Evolutionary conservation across 805 yeast species (phyloP), one percentile per base, ranked within the genome.

Genomic region (Ogataea neopini): DNA sequence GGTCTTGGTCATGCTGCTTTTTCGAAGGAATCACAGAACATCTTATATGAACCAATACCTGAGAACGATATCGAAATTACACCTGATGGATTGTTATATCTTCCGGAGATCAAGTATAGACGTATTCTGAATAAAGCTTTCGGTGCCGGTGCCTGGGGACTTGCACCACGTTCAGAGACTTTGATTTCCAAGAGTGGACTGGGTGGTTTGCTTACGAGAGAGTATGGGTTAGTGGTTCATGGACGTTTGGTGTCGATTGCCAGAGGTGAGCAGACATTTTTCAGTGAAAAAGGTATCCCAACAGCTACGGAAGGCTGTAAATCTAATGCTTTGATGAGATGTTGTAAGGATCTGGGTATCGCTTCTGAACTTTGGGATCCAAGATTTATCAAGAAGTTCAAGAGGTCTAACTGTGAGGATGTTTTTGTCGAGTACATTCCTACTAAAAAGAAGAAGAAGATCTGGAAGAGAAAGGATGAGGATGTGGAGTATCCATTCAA

Each of bases 111-210:
- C 69, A 92, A 92, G 64, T 94, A 94, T 64, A 79, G 99, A 54
- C 77, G 99, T 38, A 84, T 91, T 18, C 69, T 94, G 55, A 92
- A 92, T 68, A 75, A 76, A 32, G 95, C 98, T 0, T 92, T 94
- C 72, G 99, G 99, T 3, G 97, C 99, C 6, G 99, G 99, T 22
- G 97, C 96, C 1, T 94, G 99, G 99, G 98, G 98, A 0, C 72
- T 94, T 47, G 96, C 95, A 0, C 98, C 99, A 9, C 73, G 99
- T 47, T 83, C 96, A 0, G 92, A 87, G 54, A 86, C 96, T 0
- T 72, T 80, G 44, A 81, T 94, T 26, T 85, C 96, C 1, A 77
- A 82, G 25, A 51, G 52, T 26, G 67, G 63, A 9, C 15, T 47
- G 6, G 71, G 69, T 6, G 73, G 73, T 7, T 51, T 66, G 25